A percentile compares a stretch with the other conserved stretches of the same genome.
Conservation (phyloP, 2,329 filamentous ascomycete species). For the Stachybotrys echinatus region DNA sequence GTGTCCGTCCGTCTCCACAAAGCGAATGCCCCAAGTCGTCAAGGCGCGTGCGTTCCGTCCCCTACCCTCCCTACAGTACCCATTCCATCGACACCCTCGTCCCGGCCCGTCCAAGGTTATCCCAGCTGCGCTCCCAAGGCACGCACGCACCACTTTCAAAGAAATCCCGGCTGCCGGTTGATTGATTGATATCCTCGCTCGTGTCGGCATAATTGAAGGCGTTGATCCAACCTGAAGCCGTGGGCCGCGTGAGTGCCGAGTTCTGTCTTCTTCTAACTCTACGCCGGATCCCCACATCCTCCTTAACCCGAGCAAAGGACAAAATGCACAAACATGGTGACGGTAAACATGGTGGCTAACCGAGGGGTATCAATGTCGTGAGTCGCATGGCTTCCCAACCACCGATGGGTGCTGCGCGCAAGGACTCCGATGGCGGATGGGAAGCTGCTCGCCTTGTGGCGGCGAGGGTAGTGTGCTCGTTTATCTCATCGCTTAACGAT, state of each 20-base stretch:
- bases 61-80: neutral
- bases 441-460: neutral
- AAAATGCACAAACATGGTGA: no score
- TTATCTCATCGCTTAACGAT: slow-evolving; percentile 62
- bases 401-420: neutral
- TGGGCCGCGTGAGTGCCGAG: neutral
- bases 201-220: neutral
- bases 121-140: no score
- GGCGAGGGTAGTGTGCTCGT: neutral
- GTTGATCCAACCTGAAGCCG: neutral
- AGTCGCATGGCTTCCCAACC: neutral
- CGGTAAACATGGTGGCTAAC: no score
- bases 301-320: neutral
- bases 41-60: neutral
- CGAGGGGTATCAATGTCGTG: neutral
- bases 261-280: no score
- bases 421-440: neutral
- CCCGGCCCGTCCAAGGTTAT: neutral
- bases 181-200: neutral
- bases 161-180: neutral
- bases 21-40: neutral
- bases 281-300: neutral
- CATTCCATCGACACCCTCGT: neutral
- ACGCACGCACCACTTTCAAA: neutral
- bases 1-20: neutral